Base-by-base conservation (phyloP, 2,329 filamentous ascomycete species). In the Coniella lustricola region DNA sequence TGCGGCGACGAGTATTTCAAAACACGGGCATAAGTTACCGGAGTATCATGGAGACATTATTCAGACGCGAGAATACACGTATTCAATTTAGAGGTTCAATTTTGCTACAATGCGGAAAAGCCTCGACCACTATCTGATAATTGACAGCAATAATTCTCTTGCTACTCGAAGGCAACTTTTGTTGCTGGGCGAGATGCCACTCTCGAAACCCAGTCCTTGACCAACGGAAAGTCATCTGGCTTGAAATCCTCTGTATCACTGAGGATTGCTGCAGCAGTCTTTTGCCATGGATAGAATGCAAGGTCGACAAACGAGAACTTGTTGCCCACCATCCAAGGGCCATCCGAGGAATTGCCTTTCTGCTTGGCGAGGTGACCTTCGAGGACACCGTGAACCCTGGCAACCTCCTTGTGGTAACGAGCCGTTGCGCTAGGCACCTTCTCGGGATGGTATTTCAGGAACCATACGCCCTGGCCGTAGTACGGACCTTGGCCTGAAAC, bases 401-500 rank as follows among this genome's bases (percentile, higher is more conserved):
- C 36, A 1, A 35, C 33, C 20, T 48, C 46, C 16, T 48, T 43
- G 3, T n/a, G 14, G 14, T 48, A 48, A 4, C 46, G 38, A 14
- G 13, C 18, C 17, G 42, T 9, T 18, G 46, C 46, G 20, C 38
- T 48, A 20, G 46, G 44, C 35, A 46, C 4, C 8, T 40, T 34
- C 36, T 46, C 44, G 4, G 3, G 29, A 17, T 46, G 44, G 36
- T 36, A 42, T 54, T 46, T 52, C 46, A 4, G 21, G 36, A 69
- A 68, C 65, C 65, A 67, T 18, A 39, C 52, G 34, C 35, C 56
- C 56, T 69, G 66, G 7, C 66, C 65, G 46, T 57, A 73, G 57
- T 72, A 74, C 0, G 69, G 70, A 1, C 68, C 70, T 57, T 72
- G 69, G 20, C 66, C 67, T 16, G 59, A 61, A 32, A 62, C 62